Conservation (phyloP, 768 basidiomycete species). For the Amanita fuliginea region DNA sequence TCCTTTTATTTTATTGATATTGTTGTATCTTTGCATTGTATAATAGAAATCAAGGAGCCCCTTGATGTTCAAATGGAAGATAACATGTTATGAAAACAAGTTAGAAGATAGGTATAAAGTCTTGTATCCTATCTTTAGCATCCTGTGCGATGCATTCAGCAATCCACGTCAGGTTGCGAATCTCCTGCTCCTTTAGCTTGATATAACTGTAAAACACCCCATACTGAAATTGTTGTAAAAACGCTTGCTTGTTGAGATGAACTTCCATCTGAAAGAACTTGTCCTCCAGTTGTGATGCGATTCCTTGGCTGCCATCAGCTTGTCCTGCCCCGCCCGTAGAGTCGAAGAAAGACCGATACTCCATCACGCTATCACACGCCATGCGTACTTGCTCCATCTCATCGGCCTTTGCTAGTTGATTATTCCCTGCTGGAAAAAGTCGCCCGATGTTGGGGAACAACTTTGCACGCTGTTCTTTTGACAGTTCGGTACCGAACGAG, state of each 20-base stretch:
- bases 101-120: slow-evolving; percentile 89
- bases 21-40: background rate
- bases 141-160: slow-evolving; percentile 98
- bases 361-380: slow-evolving; percentile 78
- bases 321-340: slow-evolving; percentile 13
- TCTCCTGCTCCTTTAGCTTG: slow-evolving; percentile 87
- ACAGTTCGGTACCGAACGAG: slow-evolving; percentile 91
- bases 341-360: slow-evolving; percentile 88
- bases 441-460: slow-evolving; percentile 92
- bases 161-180: slow-evolving; percentile 85
- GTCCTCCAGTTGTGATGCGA: slow-evolving; percentile 74
- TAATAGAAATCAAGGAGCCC: background rate
- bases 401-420: slow-evolving; percentile 85
- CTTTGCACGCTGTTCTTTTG: slow-evolving; percentile 89
- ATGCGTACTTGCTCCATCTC: slow-evolving; percentile 88
- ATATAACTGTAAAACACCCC: slow-evolving; percentile 90
- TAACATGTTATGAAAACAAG: slow-evolving; percentile 1
- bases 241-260: slow-evolving; percentile 86
- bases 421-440: slow-evolving; percentile 93
- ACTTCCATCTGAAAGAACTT: slow-evolving; percentile 93
- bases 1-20: background rate
- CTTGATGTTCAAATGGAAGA: background rate
- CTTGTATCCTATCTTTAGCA: slow-evolving; percentile 89
- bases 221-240: slow-evolving; percentile 94
- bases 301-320: slow-evolving; percentile 31